These are phyloP conservation scores for Aplosporella prunicola DNA, from an alignment of 2,329 filamentous ascomycete species.

Conservation along the genomic window DNA sequence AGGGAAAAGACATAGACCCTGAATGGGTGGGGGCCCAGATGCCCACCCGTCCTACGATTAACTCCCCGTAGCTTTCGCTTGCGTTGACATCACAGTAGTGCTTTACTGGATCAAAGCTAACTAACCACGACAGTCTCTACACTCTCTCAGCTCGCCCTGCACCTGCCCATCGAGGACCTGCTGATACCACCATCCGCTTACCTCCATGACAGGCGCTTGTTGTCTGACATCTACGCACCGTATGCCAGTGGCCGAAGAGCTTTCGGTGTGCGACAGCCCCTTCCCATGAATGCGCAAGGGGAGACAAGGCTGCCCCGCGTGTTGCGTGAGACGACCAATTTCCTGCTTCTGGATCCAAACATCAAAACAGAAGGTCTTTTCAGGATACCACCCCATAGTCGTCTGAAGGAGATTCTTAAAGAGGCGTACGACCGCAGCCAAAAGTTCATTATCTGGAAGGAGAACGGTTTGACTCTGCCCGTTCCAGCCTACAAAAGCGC, in stretches of 20 bases:
- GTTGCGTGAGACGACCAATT: conserved; percentile 43
- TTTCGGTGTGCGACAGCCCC: conserved; percentile 38
- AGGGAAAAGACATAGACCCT: no score
- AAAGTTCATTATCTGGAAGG: conserved; percentile 45
- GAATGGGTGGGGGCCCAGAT: no score
- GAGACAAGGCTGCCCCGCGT: conserved; percentile 42
- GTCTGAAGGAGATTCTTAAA: conserved; percentile 40
- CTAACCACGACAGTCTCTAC: conserved; percentile 35
- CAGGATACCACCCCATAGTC: conserved; percentile 42
- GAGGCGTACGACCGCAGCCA: conserved; percentile 49
- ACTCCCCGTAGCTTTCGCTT: no score
- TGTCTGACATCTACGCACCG: conserved; percentile 37
- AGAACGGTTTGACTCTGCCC: conserved; percentile 27
- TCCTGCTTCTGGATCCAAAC: conserved; percentile 40
- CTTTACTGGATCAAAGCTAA: no score
- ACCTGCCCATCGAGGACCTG: conserved; percentile 44
- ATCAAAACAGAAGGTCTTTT: conserved; percentile 45
- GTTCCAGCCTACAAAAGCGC: conserved; percentile 23
- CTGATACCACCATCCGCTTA: conserved; percentile 47
- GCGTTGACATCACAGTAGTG: no score
- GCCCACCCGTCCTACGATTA: no score
- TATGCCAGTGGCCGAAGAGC: conserved; percentile 38
- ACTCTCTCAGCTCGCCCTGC: conserved; percentile 39
- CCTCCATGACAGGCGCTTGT: conserved; percentile 43
- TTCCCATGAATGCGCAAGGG: conserved; percentile 37